These are phyloP conservation scores for Casuarina cunninghamiana DNA, from an alignment of 306 rosid species.

Conservation along the genomic window DNA sequence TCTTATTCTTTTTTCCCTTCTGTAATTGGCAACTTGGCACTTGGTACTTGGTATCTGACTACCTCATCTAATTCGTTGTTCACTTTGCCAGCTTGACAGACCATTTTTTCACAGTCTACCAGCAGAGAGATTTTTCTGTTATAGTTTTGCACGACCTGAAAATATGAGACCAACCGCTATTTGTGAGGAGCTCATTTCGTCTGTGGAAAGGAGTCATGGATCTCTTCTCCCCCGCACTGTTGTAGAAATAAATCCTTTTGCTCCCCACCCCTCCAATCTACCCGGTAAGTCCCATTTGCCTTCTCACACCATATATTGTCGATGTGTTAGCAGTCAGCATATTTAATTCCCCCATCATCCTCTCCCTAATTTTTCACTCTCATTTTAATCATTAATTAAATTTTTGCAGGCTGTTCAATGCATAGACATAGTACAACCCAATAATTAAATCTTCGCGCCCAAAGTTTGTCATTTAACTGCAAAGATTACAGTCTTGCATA, in stretches of 20 bases:
- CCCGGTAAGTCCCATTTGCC: slow-evolving; percentile 29
- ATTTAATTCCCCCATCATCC: neutral
- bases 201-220: slow-evolving; percentile 17
- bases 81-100: neutral
- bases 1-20: neutral
- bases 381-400: neutral
- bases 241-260: slow-evolving; percentile 29
- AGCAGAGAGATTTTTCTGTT: neutral
- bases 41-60: neutral
- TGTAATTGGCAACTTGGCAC: neutral
- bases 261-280: slow-evolving; percentile 19
- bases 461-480: neutral
- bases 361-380: neutral
- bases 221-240: slow-evolving; percentile 37
- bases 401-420: neutral
- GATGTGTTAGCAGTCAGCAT: neutral
- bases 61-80: neutral
- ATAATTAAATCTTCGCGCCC: neutral
- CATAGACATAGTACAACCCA: neutral
- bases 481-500: neutral
- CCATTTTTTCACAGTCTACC: neutral
- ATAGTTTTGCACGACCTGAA: neutral
- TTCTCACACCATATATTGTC: neutral
- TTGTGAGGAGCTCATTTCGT: slow-evolving; percentile 11
- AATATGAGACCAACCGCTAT: neutral